Evolutionary conservation across 352 stramenopile species (phyloP), one percentile per base, ranked within the genome.

Genomic region (Phytophthora capsici): DNA sequence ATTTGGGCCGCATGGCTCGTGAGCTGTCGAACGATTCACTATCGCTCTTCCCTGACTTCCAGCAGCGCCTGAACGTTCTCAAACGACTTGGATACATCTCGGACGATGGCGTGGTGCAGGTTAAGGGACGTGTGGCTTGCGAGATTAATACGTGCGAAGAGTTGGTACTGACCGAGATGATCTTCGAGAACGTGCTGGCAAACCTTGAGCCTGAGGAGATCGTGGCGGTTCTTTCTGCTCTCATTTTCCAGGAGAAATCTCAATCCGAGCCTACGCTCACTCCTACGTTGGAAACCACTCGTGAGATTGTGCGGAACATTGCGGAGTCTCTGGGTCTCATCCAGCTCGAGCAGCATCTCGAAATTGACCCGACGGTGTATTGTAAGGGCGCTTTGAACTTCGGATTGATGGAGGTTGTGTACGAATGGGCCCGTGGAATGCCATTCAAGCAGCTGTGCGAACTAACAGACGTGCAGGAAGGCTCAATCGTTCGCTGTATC

Each of bases 131-230:
- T 20, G 97, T 99, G 9, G 97, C 97, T 2, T 99, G 97, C 63
- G 97, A 99, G 81, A 95, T 99, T 44, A 99, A 99, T 80, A 99
- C 96, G 3, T 99, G 96, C 61, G 95, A 99, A 60, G 97, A 99
- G 57, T 78, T 99, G 9, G 92, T 99, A 57, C 80, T 99, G 16
- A 99, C 97, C 0, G 98, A 99, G 78, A 98, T 99, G 86, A 97
- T 99, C 30, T 99, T 99, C 70, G 96, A 99, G 69, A 99, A 99
- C 49, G 89, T 99, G 20, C 71, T 99, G 22, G 96, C 97, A 30
- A 91, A 94, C 16, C 77, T 99, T 7, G 91, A 98, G 62, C 97
- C 98, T 4, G 93, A 98, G 55, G 97, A 99, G 80, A 98, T 98
- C 50, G 98, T 98, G 9, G 97, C 96, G 14, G 86, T 98, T 53